A percentile compares a stretch with the other conserved stretches of the same genome.
Evolutionary conservation across 179 eudicot genomes (phyloP).

Genomic region (Camellia oleifera): DNA sequence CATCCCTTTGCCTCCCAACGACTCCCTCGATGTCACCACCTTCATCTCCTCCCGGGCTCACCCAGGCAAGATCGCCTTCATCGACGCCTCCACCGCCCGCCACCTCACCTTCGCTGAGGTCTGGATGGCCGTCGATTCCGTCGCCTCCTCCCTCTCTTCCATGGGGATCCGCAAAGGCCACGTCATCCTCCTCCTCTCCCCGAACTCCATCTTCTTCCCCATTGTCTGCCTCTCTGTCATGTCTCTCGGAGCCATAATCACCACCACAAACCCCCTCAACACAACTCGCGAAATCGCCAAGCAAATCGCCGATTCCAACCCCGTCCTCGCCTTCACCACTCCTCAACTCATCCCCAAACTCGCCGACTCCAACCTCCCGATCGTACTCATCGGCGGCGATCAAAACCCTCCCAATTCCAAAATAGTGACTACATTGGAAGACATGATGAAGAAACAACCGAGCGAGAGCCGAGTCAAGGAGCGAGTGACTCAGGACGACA

Average conservation of each 20-base stretch:
- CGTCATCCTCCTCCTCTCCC: conserved; percentile 77
- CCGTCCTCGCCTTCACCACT: conserved; percentile 65
- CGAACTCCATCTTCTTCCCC: conserved; percentile 87
- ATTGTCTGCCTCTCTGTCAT: conserved; percentile 80
- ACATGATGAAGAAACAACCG: conserved; percentile 40
- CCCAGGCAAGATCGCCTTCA: conserved; percentile 34
- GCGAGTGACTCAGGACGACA: conserved; percentile 59
- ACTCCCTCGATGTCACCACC: conserved; percentile 27
- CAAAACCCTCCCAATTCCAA: neutral
- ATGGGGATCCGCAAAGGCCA: conserved; percentile 63
- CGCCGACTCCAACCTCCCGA: conserved; percentile 35
- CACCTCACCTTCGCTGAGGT: conserved; percentile 31
- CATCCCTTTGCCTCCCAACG: conserved; percentile 20
- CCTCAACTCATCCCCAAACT: conserved; percentile 54
- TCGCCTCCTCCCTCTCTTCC: conserved; percentile 51
- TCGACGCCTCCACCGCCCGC: conserved; percentile 39
- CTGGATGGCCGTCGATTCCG: conserved; percentile 36
- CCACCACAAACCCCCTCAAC: conserved; percentile 95
- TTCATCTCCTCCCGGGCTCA: conserved; percentile 44
- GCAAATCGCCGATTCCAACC: conserved; percentile 68
- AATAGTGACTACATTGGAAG: conserved; percentile 44
- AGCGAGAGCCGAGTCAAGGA: conserved; percentile 37
- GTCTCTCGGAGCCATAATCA: conserved; percentile 87
- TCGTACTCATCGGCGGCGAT: conserved; percentile 36
- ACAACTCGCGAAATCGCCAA: conserved; percentile 59